A percentile compares a stretch with the other conserved stretches of the same genome.
phyloP scores from a whole-genome alignment of 2,329 filamentous ascomycete genomes.

The Zasmidium angulare region DNA sequence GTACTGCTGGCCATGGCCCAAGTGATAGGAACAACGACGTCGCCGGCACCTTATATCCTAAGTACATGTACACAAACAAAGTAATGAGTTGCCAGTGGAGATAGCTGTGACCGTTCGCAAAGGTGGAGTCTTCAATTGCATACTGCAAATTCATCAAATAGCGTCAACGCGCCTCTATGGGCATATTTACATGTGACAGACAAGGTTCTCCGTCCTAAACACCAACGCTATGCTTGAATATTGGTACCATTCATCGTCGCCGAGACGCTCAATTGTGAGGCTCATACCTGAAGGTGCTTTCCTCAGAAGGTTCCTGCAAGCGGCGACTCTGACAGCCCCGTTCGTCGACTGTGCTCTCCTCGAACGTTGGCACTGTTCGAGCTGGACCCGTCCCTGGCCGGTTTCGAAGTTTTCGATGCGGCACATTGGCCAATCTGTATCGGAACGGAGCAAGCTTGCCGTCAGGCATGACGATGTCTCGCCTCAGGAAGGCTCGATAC shows the following conservation, averaged over 20 bases:
- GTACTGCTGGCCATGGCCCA: background rate
- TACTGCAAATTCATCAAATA: background rate
- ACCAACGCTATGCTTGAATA: conserved; percentile 2
- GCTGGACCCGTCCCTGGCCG: background rate
- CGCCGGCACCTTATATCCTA: no score
- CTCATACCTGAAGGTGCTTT: no score
- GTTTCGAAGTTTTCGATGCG: background rate
- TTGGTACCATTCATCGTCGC: no score
- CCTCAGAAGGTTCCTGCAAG: no score
- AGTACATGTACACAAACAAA: no score
- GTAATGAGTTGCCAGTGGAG: no score
- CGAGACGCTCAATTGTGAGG: no score
- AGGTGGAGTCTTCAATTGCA: background rate
- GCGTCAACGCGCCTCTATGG: background rate
- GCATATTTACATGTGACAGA: background rate
- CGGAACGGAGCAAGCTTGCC: conserved; percentile 8
- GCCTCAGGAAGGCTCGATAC: conserved; percentile 11
- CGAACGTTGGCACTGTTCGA: background rate
- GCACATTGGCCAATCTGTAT: background rate
- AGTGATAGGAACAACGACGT: no score
- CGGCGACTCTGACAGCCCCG: no score
- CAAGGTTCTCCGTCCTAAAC: background rate
- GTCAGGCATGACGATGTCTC: conserved; percentile 10
- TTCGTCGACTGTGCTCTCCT: background rate
- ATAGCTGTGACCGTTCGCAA: no score